phyloP scores from a whole-genome alignment of 352 stramenopile genomes.

The Achlya hypogyna region DNA sequence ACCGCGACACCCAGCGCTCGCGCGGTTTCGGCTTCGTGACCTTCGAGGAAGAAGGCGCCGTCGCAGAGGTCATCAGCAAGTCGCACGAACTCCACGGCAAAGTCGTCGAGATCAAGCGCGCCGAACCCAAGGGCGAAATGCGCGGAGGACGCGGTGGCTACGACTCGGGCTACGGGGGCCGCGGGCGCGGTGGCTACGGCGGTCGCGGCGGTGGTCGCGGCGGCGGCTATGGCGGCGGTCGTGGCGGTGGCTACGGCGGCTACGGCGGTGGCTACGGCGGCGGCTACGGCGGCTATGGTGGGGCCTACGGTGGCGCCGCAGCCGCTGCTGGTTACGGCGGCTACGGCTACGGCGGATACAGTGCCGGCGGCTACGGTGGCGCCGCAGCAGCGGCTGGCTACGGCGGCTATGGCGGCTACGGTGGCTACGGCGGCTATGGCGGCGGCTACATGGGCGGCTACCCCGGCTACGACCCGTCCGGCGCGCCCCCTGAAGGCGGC shows the following conservation, averaged over 20 bases:
- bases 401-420: slow-evolving; percentile 13
- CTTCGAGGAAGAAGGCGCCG: slow-evolving; percentile 84
- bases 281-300: slow-evolving; percentile 22
- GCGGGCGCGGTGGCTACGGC: slow-evolving; percentile 24
- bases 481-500: slow-evolving; percentile 19
- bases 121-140: slow-evolving; percentile 68
- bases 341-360: slow-evolving; percentile 17
- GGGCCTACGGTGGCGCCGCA: slow-evolving; percentile 25
- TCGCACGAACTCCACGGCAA: slow-evolving; percentile 88
- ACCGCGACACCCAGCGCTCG: slow-evolving; percentile 85
- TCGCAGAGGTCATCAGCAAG: slow-evolving; percentile 84
- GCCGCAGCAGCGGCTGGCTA: background rate
- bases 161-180: slow-evolving; percentile 22
- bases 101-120: slow-evolving; percentile 83
- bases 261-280: slow-evolving; percentile 23
- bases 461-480: slow-evolving; percentile 26
- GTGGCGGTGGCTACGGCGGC: slow-evolving; percentile 26
- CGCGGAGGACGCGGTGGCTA: slow-evolving; percentile 27
- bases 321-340: slow-evolving; percentile 22
- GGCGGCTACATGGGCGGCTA: slow-evolving; percentile 28
- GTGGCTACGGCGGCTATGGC: slow-evolving; percentile 19
- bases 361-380: slow-evolving; percentile 17
- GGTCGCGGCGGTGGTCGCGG: slow-evolving; percentile 22
- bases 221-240: slow-evolving; percentile 31
- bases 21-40: slow-evolving; percentile 91